Percentiles rank a stretch among this genome's conserved stretches.
Conservation (phyloP, 345 rosid genomes). For the Moringa oleifera region DNA sequence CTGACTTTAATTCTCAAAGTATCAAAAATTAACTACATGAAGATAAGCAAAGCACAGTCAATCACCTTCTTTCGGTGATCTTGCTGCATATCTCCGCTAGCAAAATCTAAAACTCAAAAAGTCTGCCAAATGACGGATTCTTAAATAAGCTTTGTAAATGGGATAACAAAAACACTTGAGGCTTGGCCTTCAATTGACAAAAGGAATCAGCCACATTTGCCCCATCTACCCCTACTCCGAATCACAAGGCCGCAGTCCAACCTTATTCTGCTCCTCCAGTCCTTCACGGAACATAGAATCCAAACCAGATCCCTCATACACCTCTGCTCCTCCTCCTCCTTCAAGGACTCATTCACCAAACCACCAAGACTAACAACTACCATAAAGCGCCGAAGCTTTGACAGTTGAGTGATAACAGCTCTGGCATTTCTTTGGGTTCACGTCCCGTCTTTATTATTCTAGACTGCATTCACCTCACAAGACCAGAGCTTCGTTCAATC, state of each 20-base stretch:
- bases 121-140: background rate
- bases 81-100: conserved; percentile 46
- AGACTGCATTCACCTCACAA: background rate
- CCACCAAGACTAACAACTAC: conserved; percentile 11
- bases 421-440: conserved; percentile 1
- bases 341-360: conserved; percentile 3
- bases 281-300: conserved; percentile 29
- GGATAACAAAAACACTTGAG: background rate
- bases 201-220: conserved; percentile 70
- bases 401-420: conserved; percentile 22
- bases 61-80: conserved; percentile 81
- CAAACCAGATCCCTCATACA: conserved; percentile 46
- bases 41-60: background rate
- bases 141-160: background rate
- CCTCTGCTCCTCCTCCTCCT: conserved; percentile 13
- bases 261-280: conserved; percentile 43
- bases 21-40: background rate
- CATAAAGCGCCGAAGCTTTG: conserved; percentile 17
- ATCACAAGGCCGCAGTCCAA: conserved; percentile 52
- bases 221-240: conserved; percentile 69
- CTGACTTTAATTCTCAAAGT: too few relatives aligned
- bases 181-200: background rate
- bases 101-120: background rate
- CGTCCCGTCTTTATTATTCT: background rate
- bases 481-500: background rate